These are phyloP conservation scores for Omphalea diandra DNA, from an alignment of 441 rosid species.

Conservation along the genomic window DNA sequence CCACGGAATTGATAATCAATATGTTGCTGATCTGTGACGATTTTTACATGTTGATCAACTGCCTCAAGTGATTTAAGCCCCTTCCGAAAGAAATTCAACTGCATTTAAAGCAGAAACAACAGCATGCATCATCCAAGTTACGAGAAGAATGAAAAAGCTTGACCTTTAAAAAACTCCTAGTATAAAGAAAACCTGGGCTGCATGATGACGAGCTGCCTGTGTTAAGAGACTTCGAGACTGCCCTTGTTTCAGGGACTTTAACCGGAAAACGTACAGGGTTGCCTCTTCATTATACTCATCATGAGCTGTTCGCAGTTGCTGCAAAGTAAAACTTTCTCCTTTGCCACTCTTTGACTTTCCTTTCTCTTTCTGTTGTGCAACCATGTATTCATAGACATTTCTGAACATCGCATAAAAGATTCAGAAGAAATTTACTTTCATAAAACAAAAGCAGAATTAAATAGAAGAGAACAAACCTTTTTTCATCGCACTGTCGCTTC, in stretches of 20 bases:
- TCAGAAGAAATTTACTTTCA: conserved; percentile 29
- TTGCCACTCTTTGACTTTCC: conserved; percentile 75
- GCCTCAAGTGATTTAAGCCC: conserved; percentile 87
- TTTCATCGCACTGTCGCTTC: conserved; percentile 97
- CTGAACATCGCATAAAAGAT: conserved; percentile 46
- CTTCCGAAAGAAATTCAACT: conserved; percentile 84
- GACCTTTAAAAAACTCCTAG: conserved; percentile 2
- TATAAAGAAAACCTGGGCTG: conserved; percentile 76
- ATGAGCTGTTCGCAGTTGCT: conserved; percentile 69
- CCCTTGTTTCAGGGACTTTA: conserved; percentile 93
- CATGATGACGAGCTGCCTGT: conserved; percentile 94
- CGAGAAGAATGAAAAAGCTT: conserved; percentile 10
- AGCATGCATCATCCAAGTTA: conserved; percentile 16
- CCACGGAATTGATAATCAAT: conserved; percentile 82
- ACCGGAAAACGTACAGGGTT: conserved; percentile 73
- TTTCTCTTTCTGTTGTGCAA: conserved; percentile 76
- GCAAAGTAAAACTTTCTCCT: conserved; percentile 53
- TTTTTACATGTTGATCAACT: conserved; percentile 64
- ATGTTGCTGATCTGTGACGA: conserved; percentile 69
- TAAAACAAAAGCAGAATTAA: conserved; percentile 20
- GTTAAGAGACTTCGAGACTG: conserved; percentile 92
- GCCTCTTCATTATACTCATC: conserved; percentile 85
- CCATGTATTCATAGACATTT: conserved; percentile 71
- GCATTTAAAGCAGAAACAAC: conserved; percentile 30
- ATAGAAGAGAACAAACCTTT: conserved; percentile 54